These are phyloP conservation scores for Blastocystis sp. DNA, from an alignment of 352 stramenopile species.

Conservation along the genomic window DNA sequence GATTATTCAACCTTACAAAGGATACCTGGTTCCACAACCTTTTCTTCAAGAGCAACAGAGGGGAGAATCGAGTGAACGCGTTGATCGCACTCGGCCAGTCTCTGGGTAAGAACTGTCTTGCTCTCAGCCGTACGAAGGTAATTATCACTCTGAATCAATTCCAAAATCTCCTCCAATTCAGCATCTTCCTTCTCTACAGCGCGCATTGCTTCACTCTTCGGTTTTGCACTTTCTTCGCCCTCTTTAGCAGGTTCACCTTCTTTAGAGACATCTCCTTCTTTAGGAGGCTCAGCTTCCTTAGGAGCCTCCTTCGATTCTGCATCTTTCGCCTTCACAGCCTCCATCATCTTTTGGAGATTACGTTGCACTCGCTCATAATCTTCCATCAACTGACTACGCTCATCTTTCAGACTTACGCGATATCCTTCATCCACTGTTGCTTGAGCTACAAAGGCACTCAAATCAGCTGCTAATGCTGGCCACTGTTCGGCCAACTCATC, in stretches of 20 bases:
- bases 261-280: background rate
- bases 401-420: background rate
- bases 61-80: background rate
- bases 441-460: constrained; percentile 3
- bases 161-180: background rate
- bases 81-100: background rate
- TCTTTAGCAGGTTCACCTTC: background rate
- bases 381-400: background rate
- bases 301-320: background rate
- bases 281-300: background rate
- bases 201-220: background rate
- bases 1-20: background rate
- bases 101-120: background rate
- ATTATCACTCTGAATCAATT: background rate
- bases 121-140: background rate
- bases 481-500: background rate
- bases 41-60: background rate
- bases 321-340: background rate
- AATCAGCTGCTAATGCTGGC: background rate
- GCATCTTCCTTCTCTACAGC: constrained; percentile 2
- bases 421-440: background rate
- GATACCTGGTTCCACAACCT: background rate
- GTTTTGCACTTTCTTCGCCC: background rate
- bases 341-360: background rate
- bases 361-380: background rate